Percentiles rank a stretch among this genome's conserved stretches.
Evolutionary conservation across 2,329 filamentous ascomycete genomes (phyloP).

Genomic region (Nothopassalora personata): DNA sequence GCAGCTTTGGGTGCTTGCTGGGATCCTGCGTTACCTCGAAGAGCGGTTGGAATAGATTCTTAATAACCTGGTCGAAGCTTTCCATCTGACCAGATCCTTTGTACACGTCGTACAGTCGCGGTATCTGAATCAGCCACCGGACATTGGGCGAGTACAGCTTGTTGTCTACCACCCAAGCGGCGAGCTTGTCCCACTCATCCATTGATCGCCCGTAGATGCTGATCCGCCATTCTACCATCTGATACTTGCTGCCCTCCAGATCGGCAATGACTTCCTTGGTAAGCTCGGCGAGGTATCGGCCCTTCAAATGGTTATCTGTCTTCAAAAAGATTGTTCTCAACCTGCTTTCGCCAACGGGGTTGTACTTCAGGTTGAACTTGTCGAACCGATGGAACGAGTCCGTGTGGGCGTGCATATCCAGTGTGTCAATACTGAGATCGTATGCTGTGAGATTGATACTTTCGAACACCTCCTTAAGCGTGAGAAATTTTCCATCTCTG

Average conservation of each 20-base stretch:
- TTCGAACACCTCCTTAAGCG: conserved; percentile 87
- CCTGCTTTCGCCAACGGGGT: conserved; percentile 91
- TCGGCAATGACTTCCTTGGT: conserved; percentile 97
- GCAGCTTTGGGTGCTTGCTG: conserved; percentile 79
- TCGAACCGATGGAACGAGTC: conserved; percentile 98
- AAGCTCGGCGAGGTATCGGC: conserved; percentile 92
- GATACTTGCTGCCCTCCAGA: conserved; percentile 97
- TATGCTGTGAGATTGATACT: conserved; percentile 97
- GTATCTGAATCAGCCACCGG: conserved; percentile 93
- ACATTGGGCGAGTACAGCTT: conserved; percentile 98
- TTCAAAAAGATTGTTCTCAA: conserved; percentile 97
- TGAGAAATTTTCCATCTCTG: conserved; percentile 86
- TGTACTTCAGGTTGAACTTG: conserved; percentile 99
- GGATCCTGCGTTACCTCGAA: conserved; percentile 93
- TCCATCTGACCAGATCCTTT: conserved; percentile 82
- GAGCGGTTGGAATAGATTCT: conserved; percentile 86
- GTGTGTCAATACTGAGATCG: conserved; percentile 93
- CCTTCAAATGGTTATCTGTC: conserved; percentile 96
- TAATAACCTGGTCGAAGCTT: conserved; percentile 82
- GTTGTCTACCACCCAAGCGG: conserved; percentile 95
- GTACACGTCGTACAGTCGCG: conserved; percentile 91
- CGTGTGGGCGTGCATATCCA: conserved; percentile 98
- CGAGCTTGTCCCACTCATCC: conserved; percentile 96
- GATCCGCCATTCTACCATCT: conserved; percentile 99
- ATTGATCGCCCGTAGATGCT: conserved; percentile 90